Evolutionary conservation across 202 grass and related monocot species (phyloP).

Genomic region (Zizania palustris): DNA sequence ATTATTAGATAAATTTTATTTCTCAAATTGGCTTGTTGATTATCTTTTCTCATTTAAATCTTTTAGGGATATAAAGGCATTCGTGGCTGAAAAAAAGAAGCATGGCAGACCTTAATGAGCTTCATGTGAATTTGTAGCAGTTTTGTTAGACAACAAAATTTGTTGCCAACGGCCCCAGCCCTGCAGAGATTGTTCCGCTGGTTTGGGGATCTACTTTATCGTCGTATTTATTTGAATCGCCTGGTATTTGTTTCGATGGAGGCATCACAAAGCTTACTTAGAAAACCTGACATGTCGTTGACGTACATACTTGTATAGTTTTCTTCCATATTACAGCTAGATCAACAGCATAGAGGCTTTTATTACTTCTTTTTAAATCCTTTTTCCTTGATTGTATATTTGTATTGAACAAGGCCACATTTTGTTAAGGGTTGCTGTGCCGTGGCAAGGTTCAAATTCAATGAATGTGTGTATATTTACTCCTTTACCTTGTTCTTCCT

Average conservation of each 20-base stretch:
- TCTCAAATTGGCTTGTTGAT: not conserved
- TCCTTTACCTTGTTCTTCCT: not conserved
- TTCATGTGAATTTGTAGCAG: conserved; percentile 35
- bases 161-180: conserved; percentile 26
- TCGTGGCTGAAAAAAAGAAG: conserved; percentile 3
- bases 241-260: conserved; percentile 11
- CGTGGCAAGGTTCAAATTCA: conserved; percentile 41
- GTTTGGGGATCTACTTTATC: not conserved
- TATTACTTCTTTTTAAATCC: not conserved
- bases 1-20: not conserved
- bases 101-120: not conserved
- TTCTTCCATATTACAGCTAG: conserved; percentile 4
- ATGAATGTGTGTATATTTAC: conserved; percentile 43
- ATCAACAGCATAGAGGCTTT: conserved; percentile 22
- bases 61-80: conserved; percentile 56
- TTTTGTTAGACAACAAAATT: conserved; percentile 34
- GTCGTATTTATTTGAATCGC: not conserved
- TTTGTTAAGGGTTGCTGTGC: conserved; percentile 48
- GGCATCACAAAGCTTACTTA: conserved; percentile 40
- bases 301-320: conserved; percentile 48
- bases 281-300: conserved; percentile 43
- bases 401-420: conserved; percentile 48
- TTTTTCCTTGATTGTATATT: conserved; percentile 5
- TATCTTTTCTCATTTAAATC: not conserved
- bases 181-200: not conserved